Conservation (phyloP, 495 filamentous ascomycete genomes). For the Cladorrhinum samala region DNA sequence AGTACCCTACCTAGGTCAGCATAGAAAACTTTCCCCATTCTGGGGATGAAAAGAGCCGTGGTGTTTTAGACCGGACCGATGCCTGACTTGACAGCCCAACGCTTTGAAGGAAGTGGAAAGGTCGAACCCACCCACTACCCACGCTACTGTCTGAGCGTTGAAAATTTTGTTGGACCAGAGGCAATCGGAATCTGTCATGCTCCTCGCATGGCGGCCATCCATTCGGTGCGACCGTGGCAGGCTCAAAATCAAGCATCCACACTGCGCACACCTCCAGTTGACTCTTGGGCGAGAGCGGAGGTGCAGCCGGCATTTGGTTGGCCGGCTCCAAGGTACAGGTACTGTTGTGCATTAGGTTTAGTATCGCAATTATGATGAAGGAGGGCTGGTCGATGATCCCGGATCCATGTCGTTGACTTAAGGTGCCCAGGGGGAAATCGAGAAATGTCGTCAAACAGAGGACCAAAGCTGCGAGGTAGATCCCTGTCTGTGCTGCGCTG, state of each 20-base stretch:
- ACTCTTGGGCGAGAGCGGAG: constrained; percentile 12
- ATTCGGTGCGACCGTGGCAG: constrained; percentile 1
- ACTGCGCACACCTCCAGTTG: constrained; percentile 5
- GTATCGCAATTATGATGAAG: constrained; percentile 27
- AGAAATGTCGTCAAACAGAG: constrained; percentile 26
- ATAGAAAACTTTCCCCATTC: too few relatives aligned
- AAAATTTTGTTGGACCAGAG: constrained; percentile 14
- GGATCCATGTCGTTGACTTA: constrained; percentile 32
- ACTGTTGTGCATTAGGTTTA: constrained; percentile 18
- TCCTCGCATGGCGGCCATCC: neutral
- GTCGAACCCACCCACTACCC: neutral
- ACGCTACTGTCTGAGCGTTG: constrained; percentile 23
- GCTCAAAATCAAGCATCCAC: neutral
- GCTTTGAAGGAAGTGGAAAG: neutral
- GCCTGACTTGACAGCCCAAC: too few relatives aligned
- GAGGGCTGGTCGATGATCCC: constrained; percentile 19
- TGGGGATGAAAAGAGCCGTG: too few relatives aligned
- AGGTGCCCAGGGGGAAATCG: constrained; percentile 18
- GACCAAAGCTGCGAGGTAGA: constrained; percentile 25
- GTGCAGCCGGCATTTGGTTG: constrained; percentile 21
- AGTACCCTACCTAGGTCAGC: too few relatives aligned
- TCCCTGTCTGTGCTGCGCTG: constrained; percentile 27
- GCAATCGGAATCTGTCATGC: neutral
- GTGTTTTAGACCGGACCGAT: constrained; percentile 5
- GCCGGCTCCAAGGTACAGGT: constrained; percentile 20